These are phyloP conservation scores for Populus deltoides DNA, from an alignment of 345 rosid genomes.

Conservation along the genomic window DNA sequence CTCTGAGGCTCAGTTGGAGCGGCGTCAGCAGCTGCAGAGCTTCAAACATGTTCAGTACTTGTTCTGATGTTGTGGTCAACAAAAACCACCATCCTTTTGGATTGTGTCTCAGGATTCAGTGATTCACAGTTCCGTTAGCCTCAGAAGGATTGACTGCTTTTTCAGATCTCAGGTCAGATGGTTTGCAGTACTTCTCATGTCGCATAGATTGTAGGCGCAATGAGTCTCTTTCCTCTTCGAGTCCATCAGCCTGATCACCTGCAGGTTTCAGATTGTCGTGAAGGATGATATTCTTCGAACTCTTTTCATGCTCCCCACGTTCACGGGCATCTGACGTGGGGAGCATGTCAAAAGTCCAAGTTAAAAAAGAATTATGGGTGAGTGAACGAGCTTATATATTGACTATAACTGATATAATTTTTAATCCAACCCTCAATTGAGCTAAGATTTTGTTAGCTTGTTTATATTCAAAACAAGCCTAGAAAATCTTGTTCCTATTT, in stretches of 20 bases:
- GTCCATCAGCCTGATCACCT: constrained; percentile 7
- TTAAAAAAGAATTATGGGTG: too few relatives aligned
- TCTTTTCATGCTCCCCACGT: not conserved
- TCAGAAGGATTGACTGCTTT: not conserved
- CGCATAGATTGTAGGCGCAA: not conserved
- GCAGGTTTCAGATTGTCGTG: constrained; percentile 1
- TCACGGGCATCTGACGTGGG: not conserved
- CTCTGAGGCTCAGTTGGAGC: constrained; percentile 21
- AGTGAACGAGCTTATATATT: too few relatives aligned
- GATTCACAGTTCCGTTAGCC: not conserved
- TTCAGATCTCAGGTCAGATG: not conserved
- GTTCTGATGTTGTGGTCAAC: constrained; percentile 14
- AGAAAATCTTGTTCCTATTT: too few relatives aligned
- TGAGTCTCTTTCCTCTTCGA: constrained; percentile 17
- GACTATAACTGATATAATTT: too few relatives aligned
- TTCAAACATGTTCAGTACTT: constrained; percentile 21
- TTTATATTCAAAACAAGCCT: too few relatives aligned
- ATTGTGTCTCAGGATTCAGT: constrained; percentile 25
- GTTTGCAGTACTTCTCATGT: not conserved
- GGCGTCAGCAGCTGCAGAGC: constrained; percentile 8
- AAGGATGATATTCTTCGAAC: not conserved
- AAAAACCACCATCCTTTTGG: constrained; percentile 32
- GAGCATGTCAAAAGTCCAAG: too few relatives aligned
- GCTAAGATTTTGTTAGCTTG: too few relatives aligned
- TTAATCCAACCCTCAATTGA: too few relatives aligned